Conservation (phyloP, 2,329 filamentous ascomycete genomes). For the Sarocladium brachiariae region DNA sequence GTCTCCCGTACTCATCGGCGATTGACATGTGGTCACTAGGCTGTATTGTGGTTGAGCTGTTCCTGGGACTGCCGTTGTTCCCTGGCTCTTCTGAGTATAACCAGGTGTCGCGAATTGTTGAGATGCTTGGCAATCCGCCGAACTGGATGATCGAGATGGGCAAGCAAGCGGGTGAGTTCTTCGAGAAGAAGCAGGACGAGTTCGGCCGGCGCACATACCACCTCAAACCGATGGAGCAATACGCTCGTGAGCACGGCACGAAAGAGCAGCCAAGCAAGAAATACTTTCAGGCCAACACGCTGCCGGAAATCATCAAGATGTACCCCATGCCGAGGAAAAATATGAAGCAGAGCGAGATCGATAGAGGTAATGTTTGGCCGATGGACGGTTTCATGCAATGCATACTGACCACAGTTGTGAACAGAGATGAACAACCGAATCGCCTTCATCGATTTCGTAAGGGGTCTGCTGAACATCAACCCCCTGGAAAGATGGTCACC, state of each 20-base stretch:
- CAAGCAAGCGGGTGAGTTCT: slow-evolving; percentile 96
- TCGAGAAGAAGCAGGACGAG: slow-evolving; percentile 86
- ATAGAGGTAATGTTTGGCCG: slow-evolving; percentile 61
- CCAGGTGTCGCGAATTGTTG: slow-evolving; percentile 91
- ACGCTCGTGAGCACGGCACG: slow-evolving; percentile 87
- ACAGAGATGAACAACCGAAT: slow-evolving; percentile 97
- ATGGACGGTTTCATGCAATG: neutral
- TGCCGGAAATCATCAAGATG: slow-evolving; percentile 95
- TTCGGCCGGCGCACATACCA: slow-evolving; percentile 87
- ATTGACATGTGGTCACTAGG: slow-evolving; percentile 99
- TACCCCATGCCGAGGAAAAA: slow-evolving; percentile 99
- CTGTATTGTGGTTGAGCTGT: slow-evolving; percentile 96
- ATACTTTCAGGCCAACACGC: slow-evolving; percentile 89
- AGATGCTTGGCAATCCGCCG: slow-evolving; percentile 94
- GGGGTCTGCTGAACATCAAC: slow-evolving; percentile 88
- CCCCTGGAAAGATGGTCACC: slow-evolving; percentile 96
- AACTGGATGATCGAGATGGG: slow-evolving; percentile 99
- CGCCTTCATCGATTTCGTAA: slow-evolving; percentile 96
- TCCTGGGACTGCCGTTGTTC: slow-evolving; percentile 88
- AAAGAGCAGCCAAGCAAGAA: slow-evolving; percentile 99
- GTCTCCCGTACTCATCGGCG: slow-evolving; percentile 91
- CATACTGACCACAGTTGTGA: slow-evolving; percentile 16
- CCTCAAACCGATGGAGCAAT: slow-evolving; percentile 96
- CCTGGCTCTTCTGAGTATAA: slow-evolving; percentile 98
- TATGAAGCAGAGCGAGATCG: slow-evolving; percentile 96